These are phyloP conservation scores for Malassezia globosa DNA, from an alignment of 1,284 basidiomycete genomes.

Conservation along the genomic window DNA sequence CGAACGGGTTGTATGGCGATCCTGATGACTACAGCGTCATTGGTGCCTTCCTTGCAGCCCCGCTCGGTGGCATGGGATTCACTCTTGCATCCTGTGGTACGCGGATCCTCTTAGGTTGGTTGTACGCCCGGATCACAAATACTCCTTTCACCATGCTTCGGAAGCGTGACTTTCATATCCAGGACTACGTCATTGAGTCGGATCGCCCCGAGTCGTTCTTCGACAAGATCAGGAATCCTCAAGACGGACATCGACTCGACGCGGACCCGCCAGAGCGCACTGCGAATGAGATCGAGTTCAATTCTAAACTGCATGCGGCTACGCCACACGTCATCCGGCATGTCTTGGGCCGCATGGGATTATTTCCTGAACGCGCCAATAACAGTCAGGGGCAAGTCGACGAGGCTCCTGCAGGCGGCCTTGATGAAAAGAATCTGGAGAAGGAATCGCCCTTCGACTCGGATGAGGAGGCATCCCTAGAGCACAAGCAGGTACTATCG, in stretches of 20 bases:
- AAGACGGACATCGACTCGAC: slow-evolving; percentile 22
- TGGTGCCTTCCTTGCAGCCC: slow-evolving; percentile 44
- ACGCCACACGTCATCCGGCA: not conserved
- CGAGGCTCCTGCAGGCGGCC: no score
- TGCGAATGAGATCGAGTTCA: slow-evolving; percentile 4
- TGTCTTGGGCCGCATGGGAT: not conserved
- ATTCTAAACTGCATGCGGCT: slow-evolving; percentile 2
- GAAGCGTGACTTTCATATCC: slow-evolving; percentile 23
- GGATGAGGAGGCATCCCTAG: no score
- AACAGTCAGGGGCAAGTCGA: not conserved
- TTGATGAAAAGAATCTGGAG: no score
- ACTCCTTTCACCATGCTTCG: slow-evolving; percentile 26
- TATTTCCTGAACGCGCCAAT: not conserved
- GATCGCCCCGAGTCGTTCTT: slow-evolving; percentile 29
- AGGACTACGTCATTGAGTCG: slow-evolving; percentile 29
- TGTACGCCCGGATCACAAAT: slow-evolving; percentile 22
- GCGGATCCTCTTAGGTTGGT: slow-evolving; percentile 20
- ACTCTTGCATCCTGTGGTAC: slow-evolving; percentile 22
- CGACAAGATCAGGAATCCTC: slow-evolving; percentile 28
- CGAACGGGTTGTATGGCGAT: slow-evolving; percentile 34
- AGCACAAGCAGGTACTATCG: no score
- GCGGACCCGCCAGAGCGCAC: no score
- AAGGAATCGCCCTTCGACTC: not conserved
- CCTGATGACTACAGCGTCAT: slow-evolving; percentile 41
- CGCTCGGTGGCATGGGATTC: slow-evolving; percentile 38